These are phyloP conservation scores for Evansstolkia leycettana DNA, from an alignment of 495 filamentous ascomycete genomes.

Conservation along the genomic window DNA sequence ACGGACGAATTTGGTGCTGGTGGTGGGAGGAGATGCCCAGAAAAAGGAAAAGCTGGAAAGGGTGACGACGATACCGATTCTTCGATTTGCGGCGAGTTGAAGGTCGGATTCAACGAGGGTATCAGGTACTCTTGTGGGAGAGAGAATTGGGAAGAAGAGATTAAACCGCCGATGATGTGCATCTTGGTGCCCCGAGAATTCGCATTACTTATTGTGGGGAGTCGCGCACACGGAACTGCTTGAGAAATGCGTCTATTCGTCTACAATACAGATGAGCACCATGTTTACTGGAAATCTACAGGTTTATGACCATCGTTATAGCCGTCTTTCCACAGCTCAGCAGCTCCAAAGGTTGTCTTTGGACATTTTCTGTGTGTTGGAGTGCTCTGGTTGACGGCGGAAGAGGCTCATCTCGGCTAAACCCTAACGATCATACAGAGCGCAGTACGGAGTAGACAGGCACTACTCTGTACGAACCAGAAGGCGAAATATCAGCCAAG, in stretches of 20 bases:
- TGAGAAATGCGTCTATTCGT: too few relatives aligned
- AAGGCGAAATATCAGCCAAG: too few relatives aligned
- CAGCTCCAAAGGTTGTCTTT: background rate
- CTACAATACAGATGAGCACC: too few relatives aligned
- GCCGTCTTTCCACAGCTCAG: too few relatives aligned
- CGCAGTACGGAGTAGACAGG: too few relatives aligned
- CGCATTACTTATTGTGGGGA: constrained; percentile 2
- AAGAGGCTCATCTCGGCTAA: constrained; percentile 26
- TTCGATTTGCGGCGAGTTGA: too few relatives aligned
- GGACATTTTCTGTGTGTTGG: background rate
- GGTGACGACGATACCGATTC: background rate
- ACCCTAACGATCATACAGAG: constrained; percentile 30
- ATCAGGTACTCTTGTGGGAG: too few relatives aligned
- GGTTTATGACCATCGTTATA: too few relatives aligned
- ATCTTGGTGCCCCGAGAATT: constrained; percentile 1
- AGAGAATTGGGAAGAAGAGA: background rate
- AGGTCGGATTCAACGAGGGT: too few relatives aligned
- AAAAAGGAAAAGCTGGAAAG: constrained; percentile 2
- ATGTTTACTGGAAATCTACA: too few relatives aligned
- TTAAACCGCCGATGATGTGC: constrained; percentile 1
- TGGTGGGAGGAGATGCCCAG: background rate
- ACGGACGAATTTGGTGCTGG: too few relatives aligned
- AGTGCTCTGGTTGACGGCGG: background rate
- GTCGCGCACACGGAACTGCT: constrained; percentile 3
- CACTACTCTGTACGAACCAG: too few relatives aligned